Percentiles rank a stretch among this genome's conserved stretches.
Evolutionary conservation across 148 eudicot species (phyloP).

Genomic region (Amaranthus palmeri): DNA sequence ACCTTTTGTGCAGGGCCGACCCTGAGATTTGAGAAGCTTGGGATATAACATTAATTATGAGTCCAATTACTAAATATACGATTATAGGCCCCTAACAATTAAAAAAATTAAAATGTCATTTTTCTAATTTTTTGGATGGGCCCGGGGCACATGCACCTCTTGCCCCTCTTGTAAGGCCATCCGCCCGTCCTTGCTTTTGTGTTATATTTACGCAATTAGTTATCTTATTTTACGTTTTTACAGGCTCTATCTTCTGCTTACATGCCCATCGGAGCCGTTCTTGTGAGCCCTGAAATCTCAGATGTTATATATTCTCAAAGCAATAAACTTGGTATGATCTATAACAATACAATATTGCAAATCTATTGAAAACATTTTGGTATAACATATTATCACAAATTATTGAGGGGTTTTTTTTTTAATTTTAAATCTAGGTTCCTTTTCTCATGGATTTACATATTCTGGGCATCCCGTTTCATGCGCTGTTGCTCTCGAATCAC

Average conservation of each 20-base stretch:
- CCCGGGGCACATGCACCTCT: no score
- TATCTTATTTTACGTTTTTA: slow-evolving; percentile 1
- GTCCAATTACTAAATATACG: no score
- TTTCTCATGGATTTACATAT: slow-evolving; percentile 95
- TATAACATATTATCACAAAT: background rate
- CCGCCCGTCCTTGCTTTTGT: no score
- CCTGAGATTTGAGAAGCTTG: no score
- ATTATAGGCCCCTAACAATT: no score
- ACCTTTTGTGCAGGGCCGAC: no score
- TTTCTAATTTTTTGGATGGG: no score
- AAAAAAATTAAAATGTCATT: no score
- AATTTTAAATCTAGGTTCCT: slow-evolving; percentile 40
- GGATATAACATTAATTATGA: no score
- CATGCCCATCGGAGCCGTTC: slow-evolving; percentile 96
- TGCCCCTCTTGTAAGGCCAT: no score
- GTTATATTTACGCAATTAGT: background rate
- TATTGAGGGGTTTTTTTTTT: background rate
- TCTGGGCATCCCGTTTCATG: slow-evolving; percentile 97
- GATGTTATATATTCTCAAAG: slow-evolving; percentile 85
- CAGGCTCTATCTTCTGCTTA: slow-evolving; percentile 97
- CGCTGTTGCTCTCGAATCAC: slow-evolving; percentile 89
- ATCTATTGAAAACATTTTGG: background rate
- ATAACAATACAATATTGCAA: background rate
- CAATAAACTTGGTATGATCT: slow-evolving; percentile 73
- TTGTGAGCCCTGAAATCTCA: slow-evolving; percentile 77